Conservation (phyloP, 176 grass and related monocot species). For the Guadua angustifolia region DNA sequence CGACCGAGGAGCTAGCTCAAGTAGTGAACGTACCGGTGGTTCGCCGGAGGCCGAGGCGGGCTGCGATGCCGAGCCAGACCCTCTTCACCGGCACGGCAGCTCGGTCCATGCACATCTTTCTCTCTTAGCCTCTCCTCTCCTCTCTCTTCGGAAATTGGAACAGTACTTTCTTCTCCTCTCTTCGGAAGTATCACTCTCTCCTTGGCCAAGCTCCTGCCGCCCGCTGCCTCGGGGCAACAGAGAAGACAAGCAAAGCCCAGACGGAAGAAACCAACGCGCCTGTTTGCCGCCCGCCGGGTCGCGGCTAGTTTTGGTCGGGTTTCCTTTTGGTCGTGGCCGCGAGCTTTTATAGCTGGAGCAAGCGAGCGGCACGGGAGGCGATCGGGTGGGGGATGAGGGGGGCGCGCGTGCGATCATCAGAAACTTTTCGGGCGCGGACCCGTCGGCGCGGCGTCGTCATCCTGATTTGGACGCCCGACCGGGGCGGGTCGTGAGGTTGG, state of each 20-base stretch:
- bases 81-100: conserved; percentile 58
- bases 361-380: background rate
- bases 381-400: conserved; percentile 2
- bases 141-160: background rate
- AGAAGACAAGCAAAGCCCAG: background rate
- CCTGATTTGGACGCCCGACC: conserved; percentile 48
- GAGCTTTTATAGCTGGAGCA: conserved; percentile 46
- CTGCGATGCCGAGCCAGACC: conserved; percentile 61
- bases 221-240: background rate
- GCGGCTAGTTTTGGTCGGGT: conserved; percentile 1
- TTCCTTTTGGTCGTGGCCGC: background rate
- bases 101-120: conserved; percentile 55
- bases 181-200: background rate
- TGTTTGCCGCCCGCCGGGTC: conserved; percentile 1
- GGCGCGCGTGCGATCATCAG: conserved; percentile 39
- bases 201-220: background rate
- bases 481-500: conserved; percentile 25
- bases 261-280: background rate
- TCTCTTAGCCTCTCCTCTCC: background rate
- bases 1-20: no score
- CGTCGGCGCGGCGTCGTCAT: conserved; percentile 37
- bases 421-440: conserved; percentile 7
- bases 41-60: conserved; percentile 55
- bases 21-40: conserved; percentile 48
- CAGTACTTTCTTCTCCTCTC: background rate